Percentiles rank a stretch among this genome's conserved stretches.
These are phyloP conservation scores for Seminavis robusta DNA, from an alignment of 108 stramenopile genomes.

Conservation along the genomic window DNA sequence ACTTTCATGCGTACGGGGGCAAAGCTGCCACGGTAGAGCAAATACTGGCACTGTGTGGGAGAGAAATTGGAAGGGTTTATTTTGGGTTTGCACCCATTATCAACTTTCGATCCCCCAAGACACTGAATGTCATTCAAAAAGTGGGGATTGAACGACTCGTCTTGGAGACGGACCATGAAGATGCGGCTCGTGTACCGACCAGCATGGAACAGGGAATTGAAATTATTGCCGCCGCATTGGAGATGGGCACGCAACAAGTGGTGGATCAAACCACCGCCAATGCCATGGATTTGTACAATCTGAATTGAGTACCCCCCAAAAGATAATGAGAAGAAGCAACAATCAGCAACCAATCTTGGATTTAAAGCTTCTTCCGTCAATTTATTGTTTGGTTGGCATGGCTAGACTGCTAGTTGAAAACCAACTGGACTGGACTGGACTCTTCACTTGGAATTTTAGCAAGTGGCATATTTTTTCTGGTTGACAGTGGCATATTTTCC, in stretches of 20 bases:
- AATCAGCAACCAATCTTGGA: no score
- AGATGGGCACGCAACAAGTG: conserved; percentile 40
- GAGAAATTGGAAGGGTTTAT: conserved; percentile 44
- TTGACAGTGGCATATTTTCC: no score
- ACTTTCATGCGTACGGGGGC: conserved; percentile 89
- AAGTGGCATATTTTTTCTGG: no score
- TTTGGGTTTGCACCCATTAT: conserved; percentile 83
- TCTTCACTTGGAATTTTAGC: no score
- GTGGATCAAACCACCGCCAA: conserved; percentile 51
- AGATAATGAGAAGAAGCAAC: no score
- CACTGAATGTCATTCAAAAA: conserved; percentile 49
- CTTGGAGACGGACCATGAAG: conserved; percentile 84
- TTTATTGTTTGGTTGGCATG: no score
- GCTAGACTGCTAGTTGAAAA: no score
- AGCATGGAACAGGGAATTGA: conserved; percentile 39
- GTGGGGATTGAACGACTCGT: conserved; percentile 75
- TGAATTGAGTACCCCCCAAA: not conserved
- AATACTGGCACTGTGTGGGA: conserved; percentile 41
- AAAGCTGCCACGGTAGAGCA: conserved; percentile 65
- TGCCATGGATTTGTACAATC: conserved; percentile 52
- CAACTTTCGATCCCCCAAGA: conserved; percentile 75
- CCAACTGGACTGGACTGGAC: no score
- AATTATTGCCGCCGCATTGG: conserved; percentile 46
- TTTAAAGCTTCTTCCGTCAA: no score
- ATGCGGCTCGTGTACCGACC: conserved; percentile 43